These are phyloP conservation scores for Calonectria hawksworthii DNA, from an alignment of 2,329 filamentous ascomycete genomes.

Conservation along the genomic window DNA sequence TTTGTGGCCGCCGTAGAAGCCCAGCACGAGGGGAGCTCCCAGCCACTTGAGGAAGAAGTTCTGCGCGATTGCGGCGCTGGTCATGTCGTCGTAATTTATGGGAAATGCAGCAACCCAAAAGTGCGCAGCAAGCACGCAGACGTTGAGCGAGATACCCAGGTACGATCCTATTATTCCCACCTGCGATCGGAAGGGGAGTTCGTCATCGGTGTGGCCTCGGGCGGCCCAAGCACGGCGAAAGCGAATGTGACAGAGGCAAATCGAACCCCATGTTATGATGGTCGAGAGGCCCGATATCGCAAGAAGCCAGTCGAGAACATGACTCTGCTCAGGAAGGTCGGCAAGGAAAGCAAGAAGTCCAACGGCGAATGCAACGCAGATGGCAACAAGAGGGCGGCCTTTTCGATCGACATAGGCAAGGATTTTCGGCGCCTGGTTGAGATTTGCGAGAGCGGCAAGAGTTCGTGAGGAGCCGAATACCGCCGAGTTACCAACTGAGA, in stretches of 20 bases:
- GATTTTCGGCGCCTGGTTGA: slow-evolving; percentile 83
- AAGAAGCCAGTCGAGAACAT: slow-evolving; percentile 85
- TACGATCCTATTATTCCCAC: slow-evolving; percentile 85
- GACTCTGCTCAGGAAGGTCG: slow-evolving; percentile 69
- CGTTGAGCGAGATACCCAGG: slow-evolving; percentile 82
- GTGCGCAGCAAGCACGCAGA: slow-evolving; percentile 82
- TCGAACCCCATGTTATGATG: slow-evolving; percentile 86
- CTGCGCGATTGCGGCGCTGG: slow-evolving; percentile 62
- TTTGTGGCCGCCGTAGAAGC: slow-evolving; percentile 83
- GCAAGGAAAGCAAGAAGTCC: slow-evolving; percentile 86
- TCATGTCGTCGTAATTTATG: slow-evolving; percentile 67
- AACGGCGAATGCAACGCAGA: slow-evolving; percentile 74
- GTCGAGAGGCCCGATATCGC: slow-evolving; percentile 80
- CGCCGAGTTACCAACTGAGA: slow-evolving; percentile 92
- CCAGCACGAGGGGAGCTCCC: slow-evolving; percentile 76
- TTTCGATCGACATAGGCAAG: slow-evolving; percentile 86
- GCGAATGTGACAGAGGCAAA: slow-evolving; percentile 92
- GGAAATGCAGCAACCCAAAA: slow-evolving; percentile 91
- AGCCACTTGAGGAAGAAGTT: slow-evolving; percentile 83
- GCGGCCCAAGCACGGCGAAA: slow-evolving; percentile 85
- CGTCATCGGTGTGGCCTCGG: slow-evolving; percentile 78
- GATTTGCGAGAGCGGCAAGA: slow-evolving; percentile 89
- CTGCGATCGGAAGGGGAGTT: slow-evolving; percentile 86
- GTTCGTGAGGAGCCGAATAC: slow-evolving; percentile 94
- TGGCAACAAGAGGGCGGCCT: slow-evolving; percentile 83